Percentiles rank a stretch among this genome's conserved stretches.
Conservation (phyloP, 208 protist species). For the Trichomonas gallinae region DNA sequence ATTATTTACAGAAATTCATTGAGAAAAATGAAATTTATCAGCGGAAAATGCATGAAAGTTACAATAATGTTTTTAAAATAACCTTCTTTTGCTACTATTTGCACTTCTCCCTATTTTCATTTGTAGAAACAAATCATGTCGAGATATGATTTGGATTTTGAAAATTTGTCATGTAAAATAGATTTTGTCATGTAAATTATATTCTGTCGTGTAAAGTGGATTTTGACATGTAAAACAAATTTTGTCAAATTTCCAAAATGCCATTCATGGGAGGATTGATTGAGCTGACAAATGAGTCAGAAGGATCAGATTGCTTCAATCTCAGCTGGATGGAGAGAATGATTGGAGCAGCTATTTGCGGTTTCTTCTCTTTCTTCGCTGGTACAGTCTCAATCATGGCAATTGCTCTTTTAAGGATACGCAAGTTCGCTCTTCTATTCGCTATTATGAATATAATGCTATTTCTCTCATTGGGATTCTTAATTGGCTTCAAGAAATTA, state of each 20-base stretch:
- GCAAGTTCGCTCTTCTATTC: neutral
- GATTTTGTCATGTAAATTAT: no score
- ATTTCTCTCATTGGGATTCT: neutral
- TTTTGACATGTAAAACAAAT: no score
- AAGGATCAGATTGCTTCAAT: neutral
- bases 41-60: no score
- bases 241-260: neutral
- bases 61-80: no score
- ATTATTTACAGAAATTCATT: no score
- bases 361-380: neutral
- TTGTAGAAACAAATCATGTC: no score
- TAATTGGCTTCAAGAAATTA: neutral
- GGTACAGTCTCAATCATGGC: neutral
- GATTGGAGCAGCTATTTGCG: neutral
- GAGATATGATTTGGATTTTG: no score
- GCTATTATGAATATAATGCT: conserved; percentile 9
- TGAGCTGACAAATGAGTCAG: neutral
- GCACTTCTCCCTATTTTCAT: no score
- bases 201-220: no score
- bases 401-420: neutral
- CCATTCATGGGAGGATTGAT: neutral
- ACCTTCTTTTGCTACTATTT: no score
- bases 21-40: no score
- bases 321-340: neutral
- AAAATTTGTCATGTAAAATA: no score